phyloP scores from a whole-genome alignment of 2,329 filamentous ascomycete species.

The Colletotrichum siamense region DNA sequence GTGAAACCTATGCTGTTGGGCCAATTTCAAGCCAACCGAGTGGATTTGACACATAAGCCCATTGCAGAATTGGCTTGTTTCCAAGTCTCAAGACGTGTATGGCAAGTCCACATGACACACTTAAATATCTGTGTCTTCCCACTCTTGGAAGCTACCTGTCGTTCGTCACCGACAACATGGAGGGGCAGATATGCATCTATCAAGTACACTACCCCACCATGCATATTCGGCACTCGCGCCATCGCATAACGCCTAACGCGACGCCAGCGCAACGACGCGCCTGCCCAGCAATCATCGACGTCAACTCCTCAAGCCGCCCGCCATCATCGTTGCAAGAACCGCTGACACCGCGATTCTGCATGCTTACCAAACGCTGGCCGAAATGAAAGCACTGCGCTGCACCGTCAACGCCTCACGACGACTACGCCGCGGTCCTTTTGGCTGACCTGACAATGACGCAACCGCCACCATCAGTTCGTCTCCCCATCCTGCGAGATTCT shows the following conservation, averaged over 20 bases:
- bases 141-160: neutral
- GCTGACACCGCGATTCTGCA: neutral
- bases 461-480: slow-evolving; percentile 14
- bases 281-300: neutral
- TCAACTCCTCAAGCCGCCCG: neutral
- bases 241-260: neutral
- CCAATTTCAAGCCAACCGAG: neutral
- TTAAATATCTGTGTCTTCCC: too few species aligned
- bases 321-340: neutral
- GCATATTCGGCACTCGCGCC: too few species aligned
- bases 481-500: neutral
- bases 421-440: slow-evolving; percentile 11
- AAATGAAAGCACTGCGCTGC: neutral
- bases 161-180: neutral
- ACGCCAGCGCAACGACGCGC: neutral
- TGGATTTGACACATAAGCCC: neutral
- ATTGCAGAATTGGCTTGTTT: neutral
- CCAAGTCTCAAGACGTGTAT: neutral
- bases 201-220: neutral
- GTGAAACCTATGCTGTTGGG: too few species aligned
- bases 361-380: neutral
- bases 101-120: neutral
- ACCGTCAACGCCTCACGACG: neutral
- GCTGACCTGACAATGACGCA: slow-evolving; percentile 18
- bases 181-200: neutral